These are phyloP conservation scores for Chaetoscypha palmicola DNA, from an alignment of 2,329 filamentous ascomycete species.

Conservation along the genomic window DNA sequence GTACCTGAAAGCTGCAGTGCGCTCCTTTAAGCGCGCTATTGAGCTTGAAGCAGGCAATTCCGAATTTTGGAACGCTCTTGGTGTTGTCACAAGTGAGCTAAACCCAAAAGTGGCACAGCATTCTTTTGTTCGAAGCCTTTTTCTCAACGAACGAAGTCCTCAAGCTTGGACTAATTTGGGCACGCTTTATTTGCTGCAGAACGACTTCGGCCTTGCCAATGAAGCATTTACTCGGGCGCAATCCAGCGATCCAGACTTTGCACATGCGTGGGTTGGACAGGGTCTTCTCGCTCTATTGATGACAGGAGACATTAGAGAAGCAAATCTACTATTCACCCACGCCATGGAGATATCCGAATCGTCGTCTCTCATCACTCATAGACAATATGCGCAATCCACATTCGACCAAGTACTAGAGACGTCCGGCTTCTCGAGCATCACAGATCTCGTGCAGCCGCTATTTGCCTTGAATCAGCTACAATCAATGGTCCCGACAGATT, in stretches of 20 bases:
- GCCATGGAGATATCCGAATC: conserved; percentile 88
- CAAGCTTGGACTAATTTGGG: conserved; percentile 88
- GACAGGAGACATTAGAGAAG: conserved; percentile 64
- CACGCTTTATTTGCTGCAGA: conserved; percentile 75
- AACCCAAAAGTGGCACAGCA: conserved; percentile 89
- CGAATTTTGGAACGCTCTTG: conserved; percentile 96
- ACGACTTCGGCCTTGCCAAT: conserved; percentile 80
- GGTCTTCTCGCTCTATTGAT: conserved; percentile 73
- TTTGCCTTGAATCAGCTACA: conserved; percentile 82
- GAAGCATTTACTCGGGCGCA: conserved; percentile 85
- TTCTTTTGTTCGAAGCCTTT: conserved; percentile 84
- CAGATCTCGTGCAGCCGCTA: conserved; percentile 72
- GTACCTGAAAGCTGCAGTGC: conserved; percentile 74
- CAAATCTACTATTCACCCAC: conserved; percentile 80
- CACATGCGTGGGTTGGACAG: conserved; percentile 90
- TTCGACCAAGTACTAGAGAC: conserved; percentile 73
- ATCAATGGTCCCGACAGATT: conserved; percentile 61
- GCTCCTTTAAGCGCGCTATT: conserved; percentile 91
- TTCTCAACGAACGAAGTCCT: conserved; percentile 81
- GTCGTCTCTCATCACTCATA: conserved; percentile 63
- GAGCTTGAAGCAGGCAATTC: conserved; percentile 90
- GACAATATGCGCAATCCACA: conserved; percentile 70
- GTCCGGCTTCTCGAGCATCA: conserved; percentile 43
- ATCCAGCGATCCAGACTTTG: conserved; percentile 88
- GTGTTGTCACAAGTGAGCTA: conserved; percentile 79